phyloP scores from a whole-genome alignment of 2,329 filamentous ascomycete species.

The Mycosphaerella arachidis region DNA sequence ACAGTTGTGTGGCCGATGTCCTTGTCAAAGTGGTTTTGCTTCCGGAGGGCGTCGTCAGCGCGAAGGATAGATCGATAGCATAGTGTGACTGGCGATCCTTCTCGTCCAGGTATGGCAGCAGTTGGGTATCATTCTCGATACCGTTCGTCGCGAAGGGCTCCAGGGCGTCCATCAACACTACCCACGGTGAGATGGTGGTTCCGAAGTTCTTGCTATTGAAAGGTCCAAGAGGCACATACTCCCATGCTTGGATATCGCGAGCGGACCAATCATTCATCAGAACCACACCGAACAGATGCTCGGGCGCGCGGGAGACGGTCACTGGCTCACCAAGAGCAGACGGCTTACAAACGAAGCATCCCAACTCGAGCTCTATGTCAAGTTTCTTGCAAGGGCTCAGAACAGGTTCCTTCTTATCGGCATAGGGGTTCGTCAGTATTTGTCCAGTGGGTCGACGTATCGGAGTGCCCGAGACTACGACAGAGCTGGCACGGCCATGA shows the following conservation, averaged over 20 bases:
- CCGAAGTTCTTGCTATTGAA: constrained; percentile 83
- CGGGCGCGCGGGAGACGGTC: constrained; percentile 59
- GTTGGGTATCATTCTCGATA: constrained; percentile 50
- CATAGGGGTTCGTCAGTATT: constrained; percentile 60
- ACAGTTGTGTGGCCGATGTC: constrained; percentile 61
- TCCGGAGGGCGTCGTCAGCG: constrained; percentile 49
- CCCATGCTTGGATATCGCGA: constrained; percentile 77
- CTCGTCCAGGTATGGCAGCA: constrained; percentile 63
- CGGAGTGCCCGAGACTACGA: constrained; percentile 69
- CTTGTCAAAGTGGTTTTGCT: constrained; percentile 49
- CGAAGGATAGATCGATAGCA: constrained; percentile 65
- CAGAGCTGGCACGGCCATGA: constrained; percentile 70
- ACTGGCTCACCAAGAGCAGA: constrained; percentile 64
- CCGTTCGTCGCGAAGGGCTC: constrained; percentile 62
- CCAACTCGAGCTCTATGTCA: constrained; percentile 77
- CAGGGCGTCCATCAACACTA: constrained; percentile 70
- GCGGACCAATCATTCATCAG: constrained; percentile 87
- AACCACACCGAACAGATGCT: constrained; percentile 73
- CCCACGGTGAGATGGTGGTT: constrained; percentile 73
- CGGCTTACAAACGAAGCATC: constrained; percentile 63
- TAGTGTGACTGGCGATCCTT: constrained; percentile 56
- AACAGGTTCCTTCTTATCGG: constrained; percentile 57
- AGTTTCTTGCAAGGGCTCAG: constrained; percentile 62
- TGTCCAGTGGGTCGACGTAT: constrained; percentile 73
- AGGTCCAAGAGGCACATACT: constrained; percentile 72